Percentiles rank a stretch among this genome's conserved stretches.
These are phyloP conservation scores for Mycosphaerelloides madeirae DNA, from an alignment of 2,329 filamentous ascomycete species.

Conservation along the genomic window DNA sequence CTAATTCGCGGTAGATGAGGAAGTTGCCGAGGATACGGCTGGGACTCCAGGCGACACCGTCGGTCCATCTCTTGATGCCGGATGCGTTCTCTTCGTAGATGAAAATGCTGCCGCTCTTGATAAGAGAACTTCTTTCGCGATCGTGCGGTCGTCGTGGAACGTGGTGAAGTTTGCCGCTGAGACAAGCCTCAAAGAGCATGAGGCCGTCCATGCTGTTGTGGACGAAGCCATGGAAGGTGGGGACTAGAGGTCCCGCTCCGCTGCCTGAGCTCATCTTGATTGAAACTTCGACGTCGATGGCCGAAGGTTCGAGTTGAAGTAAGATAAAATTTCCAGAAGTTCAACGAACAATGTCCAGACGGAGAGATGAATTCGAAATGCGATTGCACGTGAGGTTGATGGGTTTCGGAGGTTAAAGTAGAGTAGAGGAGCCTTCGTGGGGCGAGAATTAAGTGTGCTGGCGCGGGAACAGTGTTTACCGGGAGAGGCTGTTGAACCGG, in stretches of 20 bases:
- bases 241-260: slow-evolving; percentile 35
- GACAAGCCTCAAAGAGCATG: slow-evolving; percentile 72
- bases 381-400: too few relatives aligned
- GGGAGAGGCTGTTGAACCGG: slow-evolving; percentile 2
- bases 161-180: slow-evolving; percentile 66
- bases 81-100: slow-evolving; percentile 89
- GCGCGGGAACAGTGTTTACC: slow-evolving; percentile 1
- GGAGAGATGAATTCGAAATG: neutral
- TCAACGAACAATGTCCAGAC: neutral
- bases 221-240: slow-evolving; percentile 37
- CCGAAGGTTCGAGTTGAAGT: neutral
- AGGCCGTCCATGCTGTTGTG: slow-evolving; percentile 60
- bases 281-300: slow-evolving; percentile 5
- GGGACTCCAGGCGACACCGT: slow-evolving; percentile 86
- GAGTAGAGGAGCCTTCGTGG: too few relatives aligned
- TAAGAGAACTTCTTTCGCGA: slow-evolving; percentile 69
- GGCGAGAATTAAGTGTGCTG: slow-evolving; percentile 12
- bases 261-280: slow-evolving; percentile 30
- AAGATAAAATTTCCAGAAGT: neutral
- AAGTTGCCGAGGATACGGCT: slow-evolving; percentile 82
- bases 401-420: too few relatives aligned
- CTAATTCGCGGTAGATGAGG: slow-evolving; percentile 77
- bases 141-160: slow-evolving; percentile 83
- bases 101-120: slow-evolving; percentile 80
- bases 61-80: slow-evolving; percentile 91